Evolutionary conservation across 2,329 filamentous ascomycete genomes (phyloP).

Genomic region (Dothideomycetes sp.): DNA sequence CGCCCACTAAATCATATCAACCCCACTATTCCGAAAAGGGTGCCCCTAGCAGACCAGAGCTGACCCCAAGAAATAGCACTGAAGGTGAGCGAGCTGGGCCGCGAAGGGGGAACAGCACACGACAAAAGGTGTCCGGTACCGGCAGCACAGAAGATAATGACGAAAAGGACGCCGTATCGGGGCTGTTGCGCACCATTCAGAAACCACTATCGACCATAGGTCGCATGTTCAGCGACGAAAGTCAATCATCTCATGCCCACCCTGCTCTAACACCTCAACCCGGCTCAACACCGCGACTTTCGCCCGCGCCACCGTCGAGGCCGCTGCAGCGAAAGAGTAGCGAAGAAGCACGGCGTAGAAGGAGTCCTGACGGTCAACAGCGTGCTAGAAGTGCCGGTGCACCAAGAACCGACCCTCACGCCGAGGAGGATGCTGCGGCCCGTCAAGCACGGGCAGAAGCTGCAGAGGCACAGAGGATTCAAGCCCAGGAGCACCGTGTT

Average conservation of each 20-base stretch:
- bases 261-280: constrained; percentile 36
- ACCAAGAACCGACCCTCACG: not conserved
- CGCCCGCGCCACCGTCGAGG: constrained; percentile 31
- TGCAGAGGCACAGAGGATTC: constrained; percentile 74
- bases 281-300: constrained; percentile 39
- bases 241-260: constrained; percentile 14
- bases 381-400: constrained; percentile 4
- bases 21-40: constrained; percentile 34
- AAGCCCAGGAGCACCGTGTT: constrained; percentile 74
- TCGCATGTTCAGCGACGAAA: constrained; percentile 78
- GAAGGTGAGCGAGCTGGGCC: constrained; percentile 50
- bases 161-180: constrained; percentile 71
- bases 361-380: constrained; percentile 25
- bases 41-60: constrained; percentile 41
- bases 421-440: constrained; percentile 75
- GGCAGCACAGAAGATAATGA: constrained; percentile 36
- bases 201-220: constrained; percentile 84
- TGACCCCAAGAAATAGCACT: constrained; percentile 48
- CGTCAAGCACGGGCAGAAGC: constrained; percentile 82
- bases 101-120: constrained; percentile 29
- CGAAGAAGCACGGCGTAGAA: constrained; percentile 15
- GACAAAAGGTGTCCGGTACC: constrained; percentile 1
- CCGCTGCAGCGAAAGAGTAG: constrained; percentile 15
- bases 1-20: constrained; percentile 23
- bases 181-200: constrained; percentile 81